phyloP scores from a whole-genome alignment of 1,284 basidiomycete species.

The Cryptococcus hybrid region DNA sequence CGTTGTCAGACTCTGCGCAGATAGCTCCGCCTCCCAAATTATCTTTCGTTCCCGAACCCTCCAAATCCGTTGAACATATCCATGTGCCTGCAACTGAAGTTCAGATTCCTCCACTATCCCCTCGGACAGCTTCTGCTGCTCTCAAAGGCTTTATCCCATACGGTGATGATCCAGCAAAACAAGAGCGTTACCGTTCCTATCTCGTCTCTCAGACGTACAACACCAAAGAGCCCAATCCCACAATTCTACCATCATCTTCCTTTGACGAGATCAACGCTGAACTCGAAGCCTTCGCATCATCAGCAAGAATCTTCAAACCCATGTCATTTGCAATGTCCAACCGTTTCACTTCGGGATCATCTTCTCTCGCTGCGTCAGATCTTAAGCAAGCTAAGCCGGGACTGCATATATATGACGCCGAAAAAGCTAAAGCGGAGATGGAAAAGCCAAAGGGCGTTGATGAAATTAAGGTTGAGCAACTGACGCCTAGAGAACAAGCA shows the following conservation, averaged over 20 bases:
- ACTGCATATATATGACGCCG: slow-evolving; percentile 61
- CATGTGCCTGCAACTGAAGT: slow-evolving; percentile 41
- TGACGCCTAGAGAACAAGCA: slow-evolving; percentile 74
- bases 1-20: slow-evolving; percentile 53
- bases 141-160: slow-evolving; percentile 89
- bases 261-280: slow-evolving; percentile 75
- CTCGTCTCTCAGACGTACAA: slow-evolving; percentile 67
- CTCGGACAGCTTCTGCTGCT: slow-evolving; percentile 79
- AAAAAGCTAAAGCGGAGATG: slow-evolving; percentile 36
- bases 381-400: slow-evolving; percentile 67
- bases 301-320: slow-evolving; percentile 87
- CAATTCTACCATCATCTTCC: slow-evolving; percentile 59
- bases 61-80: background rate
- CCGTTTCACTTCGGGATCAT: slow-evolving; percentile 73
- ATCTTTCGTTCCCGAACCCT: slow-evolving; percentile 18
- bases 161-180: slow-evolving; percentile 70
- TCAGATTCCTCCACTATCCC: slow-evolving; percentile 61
- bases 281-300: slow-evolving; percentile 78
- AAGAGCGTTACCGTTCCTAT: slow-evolving; percentile 80
- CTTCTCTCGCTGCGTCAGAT: slow-evolving; percentile 55
- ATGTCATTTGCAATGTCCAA: slow-evolving; percentile 89
- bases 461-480: slow-evolving; percentile 48
- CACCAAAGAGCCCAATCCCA: slow-evolving; percentile 51
- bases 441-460: slow-evolving; percentile 40
- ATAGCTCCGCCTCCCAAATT: slow-evolving; percentile 19